Percentiles rank a stretch among this genome's conserved stretches.
Evolutionary conservation across 179 eudicot genomes (phyloP).

Genomic region (Pouteria campechiana): DNA sequence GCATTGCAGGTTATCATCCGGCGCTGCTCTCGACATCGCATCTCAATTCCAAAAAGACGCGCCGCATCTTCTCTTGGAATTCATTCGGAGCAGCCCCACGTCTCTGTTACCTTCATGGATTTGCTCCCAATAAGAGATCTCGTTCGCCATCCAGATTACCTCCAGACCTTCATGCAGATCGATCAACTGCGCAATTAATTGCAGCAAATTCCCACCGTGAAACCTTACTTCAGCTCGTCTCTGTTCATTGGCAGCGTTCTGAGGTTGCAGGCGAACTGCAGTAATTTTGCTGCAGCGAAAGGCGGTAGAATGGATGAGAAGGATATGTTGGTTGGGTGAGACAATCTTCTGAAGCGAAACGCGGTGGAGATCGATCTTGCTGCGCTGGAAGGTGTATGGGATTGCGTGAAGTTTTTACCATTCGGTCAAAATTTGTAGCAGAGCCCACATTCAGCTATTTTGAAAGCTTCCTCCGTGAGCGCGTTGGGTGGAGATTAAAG

Average conservation of each 20-base stretch:
- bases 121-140: conserved; percentile 68
- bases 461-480: too few relatives aligned
- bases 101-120: conserved; percentile 62
- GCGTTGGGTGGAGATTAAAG: too few relatives aligned
- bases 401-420: too few relatives aligned
- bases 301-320: conserved; percentile 24
- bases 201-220: conserved; percentile 37
- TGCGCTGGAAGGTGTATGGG: too few relatives aligned
- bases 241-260: conserved; percentile 39
- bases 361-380: conserved; percentile 77
- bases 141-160: conserved; percentile 63
- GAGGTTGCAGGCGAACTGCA: conserved; percentile 36
- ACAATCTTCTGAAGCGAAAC: conserved; percentile 38
- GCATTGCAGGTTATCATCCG: conserved; percentile 67
- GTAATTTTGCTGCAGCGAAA: conserved; percentile 35
- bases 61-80: conserved; percentile 63
- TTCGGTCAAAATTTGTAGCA: too few relatives aligned
- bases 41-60: conserved; percentile 52
- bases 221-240: conserved; percentile 49
- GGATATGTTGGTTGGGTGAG: conserved; percentile 50
- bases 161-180: conserved; percentile 39
- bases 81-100: conserved; percentile 69
- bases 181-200: conserved; percentile 46
- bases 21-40: conserved; percentile 62
- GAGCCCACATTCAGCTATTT: too few relatives aligned